phyloP scores from a whole-genome alignment of 805 yeast genomes.

The Starmerella gropengiesseri region DNA sequence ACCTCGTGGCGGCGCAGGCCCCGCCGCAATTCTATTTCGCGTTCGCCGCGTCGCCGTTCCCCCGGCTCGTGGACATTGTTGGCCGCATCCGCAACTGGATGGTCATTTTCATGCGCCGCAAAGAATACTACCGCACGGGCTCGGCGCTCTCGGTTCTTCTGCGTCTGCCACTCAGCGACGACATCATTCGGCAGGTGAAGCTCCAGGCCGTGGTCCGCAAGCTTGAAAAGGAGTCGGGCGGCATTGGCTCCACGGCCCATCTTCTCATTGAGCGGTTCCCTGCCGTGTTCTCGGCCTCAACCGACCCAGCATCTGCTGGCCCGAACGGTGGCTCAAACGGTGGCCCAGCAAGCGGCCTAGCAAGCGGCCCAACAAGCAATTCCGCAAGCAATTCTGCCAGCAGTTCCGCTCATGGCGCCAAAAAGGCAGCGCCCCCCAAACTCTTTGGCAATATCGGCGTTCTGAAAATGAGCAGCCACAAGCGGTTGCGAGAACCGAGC shows the following conservation, averaged over 20 bases:
- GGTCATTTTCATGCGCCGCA: constrained; percentile 13
- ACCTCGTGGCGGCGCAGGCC: constrained; percentile 8
- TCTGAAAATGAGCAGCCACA: constrained; percentile 14
- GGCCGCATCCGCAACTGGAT: constrained; percentile 23
- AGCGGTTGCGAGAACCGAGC: constrained; percentile 11
- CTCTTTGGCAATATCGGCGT: constrained; percentile 14
- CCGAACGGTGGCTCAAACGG: background rate
- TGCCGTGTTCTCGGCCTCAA: background rate
- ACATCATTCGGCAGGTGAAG: constrained; percentile 10
- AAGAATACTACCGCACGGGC: constrained; percentile 1
- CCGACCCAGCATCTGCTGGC: background rate
- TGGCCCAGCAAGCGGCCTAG: no score
- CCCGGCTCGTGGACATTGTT: constrained; percentile 1
- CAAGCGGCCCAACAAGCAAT: no score
- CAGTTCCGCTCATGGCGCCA: no score
- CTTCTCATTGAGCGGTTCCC: background rate
- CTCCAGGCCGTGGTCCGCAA: constrained; percentile 1
- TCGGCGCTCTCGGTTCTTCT: constrained; percentile 14
- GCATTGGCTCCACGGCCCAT: background rate
- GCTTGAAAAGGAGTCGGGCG: constrained; percentile 1
- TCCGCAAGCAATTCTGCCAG: no score
- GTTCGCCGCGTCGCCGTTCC: background rate
- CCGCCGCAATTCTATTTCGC: constrained; percentile 2
- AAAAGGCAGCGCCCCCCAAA: constrained; percentile 9
- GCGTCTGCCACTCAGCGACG: constrained; percentile 10